A percentile compares a stretch with the other conserved stretches of the same genome.
These are phyloP conservation scores for Chalciporus sphaerocephalus DNA, from an alignment of 768 basidiomycete genomes.

Conservation along the genomic window DNA sequence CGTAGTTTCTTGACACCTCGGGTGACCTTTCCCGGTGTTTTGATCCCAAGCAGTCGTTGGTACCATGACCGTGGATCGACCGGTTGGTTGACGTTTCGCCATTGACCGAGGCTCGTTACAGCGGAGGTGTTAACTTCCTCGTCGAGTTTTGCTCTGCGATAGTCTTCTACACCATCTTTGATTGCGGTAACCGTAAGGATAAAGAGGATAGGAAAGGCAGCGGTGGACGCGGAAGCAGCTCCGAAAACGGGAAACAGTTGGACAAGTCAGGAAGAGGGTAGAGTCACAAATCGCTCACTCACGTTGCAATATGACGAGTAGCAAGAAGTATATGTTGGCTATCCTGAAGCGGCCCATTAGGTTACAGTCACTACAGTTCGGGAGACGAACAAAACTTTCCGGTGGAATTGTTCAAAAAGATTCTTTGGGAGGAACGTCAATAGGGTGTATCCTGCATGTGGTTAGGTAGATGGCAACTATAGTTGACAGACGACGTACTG, in stretches of 20 bases:
- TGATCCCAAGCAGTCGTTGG: slow-evolving; percentile 67
- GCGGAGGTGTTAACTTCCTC: slow-evolving; percentile 95
- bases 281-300: slow-evolving; percentile 17
- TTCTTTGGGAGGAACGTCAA: slow-evolving; percentile 93
- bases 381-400: slow-evolving; percentile 44
- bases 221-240: slow-evolving; percentile 74
- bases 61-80: slow-evolving; percentile 71
- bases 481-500: slow-evolving; percentile 50
- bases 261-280: slow-evolving; percentile 9
- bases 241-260: slow-evolving; percentile 89
- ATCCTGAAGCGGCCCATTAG: slow-evolving; percentile 42
- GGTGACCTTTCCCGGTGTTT: slow-evolving; percentile 69
- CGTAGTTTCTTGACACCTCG: slow-evolving; percentile 83
- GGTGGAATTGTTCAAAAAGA: slow-evolving; percentile 89
- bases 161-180: slow-evolving; percentile 96
- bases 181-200: slow-evolving; percentile 86
- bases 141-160: slow-evolving; percentile 81
- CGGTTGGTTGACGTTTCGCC: slow-evolving; percentile 88
- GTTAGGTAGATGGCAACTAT: neutral
- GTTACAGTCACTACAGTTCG: neutral
- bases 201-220: slow-evolving; percentile 82
- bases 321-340: slow-evolving; percentile 90
- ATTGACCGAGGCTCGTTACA: slow-evolving; percentile 82
- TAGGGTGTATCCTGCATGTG: slow-evolving; percentile 73
- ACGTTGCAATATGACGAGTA: slow-evolving; percentile 79